phyloP scores from a whole-genome alignment of 805 yeast species.

The Wickerhamomyces hampshirensis region DNA sequence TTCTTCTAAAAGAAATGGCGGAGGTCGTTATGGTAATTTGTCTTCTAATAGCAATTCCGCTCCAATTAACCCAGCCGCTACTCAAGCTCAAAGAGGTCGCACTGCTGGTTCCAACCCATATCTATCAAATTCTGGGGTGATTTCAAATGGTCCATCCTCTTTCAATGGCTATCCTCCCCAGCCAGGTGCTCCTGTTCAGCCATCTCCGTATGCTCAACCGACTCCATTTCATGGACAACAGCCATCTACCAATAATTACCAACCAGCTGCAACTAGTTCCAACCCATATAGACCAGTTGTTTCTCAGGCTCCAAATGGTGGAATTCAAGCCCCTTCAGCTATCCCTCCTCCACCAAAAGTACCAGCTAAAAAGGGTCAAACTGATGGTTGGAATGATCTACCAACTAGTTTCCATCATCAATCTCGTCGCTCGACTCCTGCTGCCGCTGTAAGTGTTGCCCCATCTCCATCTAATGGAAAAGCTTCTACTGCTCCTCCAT shows the following conservation, averaged over 20 bases:
- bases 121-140: conserved; percentile 8
- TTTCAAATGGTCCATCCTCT: conserved; percentile 12
- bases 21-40: conserved; percentile 18
- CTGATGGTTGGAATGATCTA: conserved; percentile 71
- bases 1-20: conserved; percentile 14
- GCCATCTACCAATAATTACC: conserved; percentile 21
- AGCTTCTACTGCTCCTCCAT: conserved; percentile 20
- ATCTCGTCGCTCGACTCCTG: conserved; percentile 39
- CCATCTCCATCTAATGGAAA: conserved; percentile 19
- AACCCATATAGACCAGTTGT: conserved; percentile 31
- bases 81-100: conserved; percentile 6
- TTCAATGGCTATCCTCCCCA: conserved; percentile 11
- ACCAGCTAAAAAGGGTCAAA: conserved; percentile 37
- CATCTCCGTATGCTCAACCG: background rate
- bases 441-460: conserved; percentile 32
- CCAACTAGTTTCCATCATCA: conserved; percentile 46
- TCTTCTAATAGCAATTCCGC: conserved; percentile 5
- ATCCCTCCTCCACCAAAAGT: conserved; percentile 22
- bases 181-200: background rate
- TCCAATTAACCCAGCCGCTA: conserved; percentile 10
- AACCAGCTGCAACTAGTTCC: conserved; percentile 24
- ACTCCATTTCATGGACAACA: conserved; percentile 7
- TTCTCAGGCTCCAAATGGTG: conserved; percentile 10
- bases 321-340: conserved; percentile 14
- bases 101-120: conserved; percentile 7